phyloP scores from a whole-genome alignment of 2,329 filamentous ascomycete species.

The Fusarium lyarnte region DNA sequence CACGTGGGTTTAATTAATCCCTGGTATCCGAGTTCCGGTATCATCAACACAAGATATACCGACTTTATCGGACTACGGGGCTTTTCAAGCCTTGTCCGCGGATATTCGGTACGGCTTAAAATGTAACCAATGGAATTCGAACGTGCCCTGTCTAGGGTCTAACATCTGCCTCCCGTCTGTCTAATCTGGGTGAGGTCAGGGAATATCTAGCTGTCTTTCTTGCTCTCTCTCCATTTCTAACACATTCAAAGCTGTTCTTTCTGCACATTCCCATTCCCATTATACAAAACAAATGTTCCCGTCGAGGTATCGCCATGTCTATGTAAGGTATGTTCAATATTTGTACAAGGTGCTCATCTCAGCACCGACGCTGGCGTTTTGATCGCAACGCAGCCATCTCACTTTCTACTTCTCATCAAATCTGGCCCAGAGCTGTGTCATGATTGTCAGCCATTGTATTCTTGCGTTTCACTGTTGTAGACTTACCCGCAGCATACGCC shows the following conservation, averaged over 20 bases:
- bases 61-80: background rate
- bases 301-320: constrained; percentile 30
- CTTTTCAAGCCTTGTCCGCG: background rate
- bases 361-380: constrained; percentile 2
- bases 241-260: background rate
- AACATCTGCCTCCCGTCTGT: constrained; percentile 21
- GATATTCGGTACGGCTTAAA: background rate
- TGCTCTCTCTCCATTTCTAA: constrained; percentile 7
- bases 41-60: background rate
- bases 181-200: constrained; percentile 21
- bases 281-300: constrained; percentile 37
- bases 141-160: constrained; percentile 25
- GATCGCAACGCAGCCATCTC: background rate
- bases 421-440: constrained; percentile 33
- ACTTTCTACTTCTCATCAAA: constrained; percentile 15
- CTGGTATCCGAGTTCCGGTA: background rate
- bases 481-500: constrained; percentile 78
- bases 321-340: constrained; percentile 8
- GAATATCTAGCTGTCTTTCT: constrained; percentile 15
- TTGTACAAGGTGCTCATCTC: constrained; percentile 24
- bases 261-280: constrained; percentile 3
- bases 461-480: background rate
- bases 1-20: constrained; percentile 17
- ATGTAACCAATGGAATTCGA: constrained; percentile 20
- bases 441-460: constrained; percentile 22